Conservation (phyloP, 345 rosid genomes). For the Bruguiera sexangula region DNA sequence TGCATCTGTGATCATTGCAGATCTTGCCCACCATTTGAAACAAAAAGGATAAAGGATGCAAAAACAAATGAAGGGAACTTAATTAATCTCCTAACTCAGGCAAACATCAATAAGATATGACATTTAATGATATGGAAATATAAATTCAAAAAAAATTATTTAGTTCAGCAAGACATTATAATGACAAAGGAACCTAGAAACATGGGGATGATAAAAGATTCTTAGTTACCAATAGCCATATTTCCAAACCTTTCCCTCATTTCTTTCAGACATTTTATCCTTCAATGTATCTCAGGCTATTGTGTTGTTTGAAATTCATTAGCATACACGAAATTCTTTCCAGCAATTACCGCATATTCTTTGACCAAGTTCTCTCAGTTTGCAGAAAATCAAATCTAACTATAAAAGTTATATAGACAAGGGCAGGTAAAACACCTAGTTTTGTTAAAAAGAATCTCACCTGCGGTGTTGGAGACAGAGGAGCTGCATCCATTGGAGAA, state of each 20-base stretch:
- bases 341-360: no score
- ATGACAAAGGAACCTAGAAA: not conserved
- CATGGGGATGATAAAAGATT: not conserved
- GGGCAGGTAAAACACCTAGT: slow-evolving; percentile 3
- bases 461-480: slow-evolving; percentile 96
- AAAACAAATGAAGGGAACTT: no score
- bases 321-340: no score
- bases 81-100: no score
- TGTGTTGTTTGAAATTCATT: no score
- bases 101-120: no score
- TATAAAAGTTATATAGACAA: not conserved
- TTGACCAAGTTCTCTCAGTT: no score
- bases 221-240: not conserved
- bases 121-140: not conserved
- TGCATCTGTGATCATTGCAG: no score
- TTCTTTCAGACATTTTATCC: not conserved
- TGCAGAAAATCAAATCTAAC: not conserved
- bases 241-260: not conserved
- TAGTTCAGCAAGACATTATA: not conserved
- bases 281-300: not conserved
- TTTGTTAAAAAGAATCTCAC: slow-evolving; percentile 36
- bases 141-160: not conserved
- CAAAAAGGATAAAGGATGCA: no score
- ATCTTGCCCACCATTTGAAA: no score
- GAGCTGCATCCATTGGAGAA: slow-evolving; percentile 92